A percentile compares a stretch with the other conserved stretches of the same genome.
These are phyloP conservation scores for Cucumis hystrix DNA, from an alignment of 306 rosid genomes.

Conservation along the genomic window DNA sequence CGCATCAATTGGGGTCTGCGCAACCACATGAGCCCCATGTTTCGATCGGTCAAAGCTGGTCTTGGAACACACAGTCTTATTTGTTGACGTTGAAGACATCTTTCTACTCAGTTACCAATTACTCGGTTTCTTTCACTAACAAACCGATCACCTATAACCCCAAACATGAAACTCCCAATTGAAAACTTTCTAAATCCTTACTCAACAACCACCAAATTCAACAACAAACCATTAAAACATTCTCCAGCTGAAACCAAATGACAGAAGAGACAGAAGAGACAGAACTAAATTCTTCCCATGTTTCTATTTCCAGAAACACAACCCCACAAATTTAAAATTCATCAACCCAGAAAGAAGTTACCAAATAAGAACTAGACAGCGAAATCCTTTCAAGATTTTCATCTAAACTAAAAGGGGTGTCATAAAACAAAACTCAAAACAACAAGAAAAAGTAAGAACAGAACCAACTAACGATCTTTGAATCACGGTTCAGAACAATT, in stretches of 20 bases:
- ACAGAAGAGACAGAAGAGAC: not conserved
- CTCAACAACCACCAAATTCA: not conserved
- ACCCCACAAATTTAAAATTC: not conserved
- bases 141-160: not conserved
- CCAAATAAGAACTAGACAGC: not conserved
- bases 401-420: not conserved
- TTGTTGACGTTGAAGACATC: slow-evolving; percentile 22
- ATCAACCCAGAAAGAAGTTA: not conserved
- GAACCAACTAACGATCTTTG: not conserved
- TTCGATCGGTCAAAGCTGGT: slow-evolving; percentile 14
- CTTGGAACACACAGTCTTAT: slow-evolving; percentile 20
- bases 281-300: not conserved
- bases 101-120: slow-evolving; percentile 3
- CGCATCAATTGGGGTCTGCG: slow-evolving; percentile 29
- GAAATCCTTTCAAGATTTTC: not conserved
- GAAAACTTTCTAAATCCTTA: not conserved
- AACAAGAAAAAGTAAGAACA: not conserved
- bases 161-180: not conserved
- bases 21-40: slow-evolving; percentile 16
- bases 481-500: not conserved
- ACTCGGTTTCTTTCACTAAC: not conserved
- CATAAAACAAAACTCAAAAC: not conserved
- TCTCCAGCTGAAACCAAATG: not conserved
- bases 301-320: not conserved
- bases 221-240: not conserved